Percentiles rank a stretch among this genome's conserved stretches.
These are phyloP conservation scores for Saturnispora sekii DNA, from an alignment of 805 yeast genomes.

Conservation along the genomic window DNA sequence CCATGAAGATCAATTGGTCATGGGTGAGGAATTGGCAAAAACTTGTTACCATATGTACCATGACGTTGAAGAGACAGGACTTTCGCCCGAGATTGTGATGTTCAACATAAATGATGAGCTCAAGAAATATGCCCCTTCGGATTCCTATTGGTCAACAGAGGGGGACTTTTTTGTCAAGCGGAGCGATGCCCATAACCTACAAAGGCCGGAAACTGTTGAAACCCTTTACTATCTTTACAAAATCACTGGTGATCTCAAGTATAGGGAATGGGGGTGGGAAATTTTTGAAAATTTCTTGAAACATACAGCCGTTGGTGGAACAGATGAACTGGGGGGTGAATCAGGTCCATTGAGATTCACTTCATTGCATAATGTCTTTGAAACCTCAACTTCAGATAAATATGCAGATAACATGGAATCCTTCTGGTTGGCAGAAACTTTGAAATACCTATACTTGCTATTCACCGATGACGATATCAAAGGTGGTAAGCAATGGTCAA, in stretches of 20 bases:
- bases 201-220: conserved; percentile 92
- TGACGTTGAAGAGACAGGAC: conserved; percentile 59
- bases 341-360: conserved; percentile 41
- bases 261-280: conserved; percentile 85
- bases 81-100: conserved; percentile 82
- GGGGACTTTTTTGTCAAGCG: conserved; percentile 50
- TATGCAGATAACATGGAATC: conserved; percentile 71
- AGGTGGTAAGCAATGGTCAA: conserved; percentile 27
- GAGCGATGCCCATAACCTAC: conserved; percentile 72
- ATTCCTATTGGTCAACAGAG: not conserved
- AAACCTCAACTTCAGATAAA: not conserved
- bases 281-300: conserved; percentile 63
- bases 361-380: conserved; percentile 43
- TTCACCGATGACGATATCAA: conserved; percentile 45
- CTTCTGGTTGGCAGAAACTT: conserved; percentile 90
- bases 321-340: conserved; percentile 26
- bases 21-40: conserved; percentile 67
- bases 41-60: conserved; percentile 82
- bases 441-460: conserved; percentile 72
- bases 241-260: conserved; percentile 69
- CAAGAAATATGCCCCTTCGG: conserved; percentile 30
- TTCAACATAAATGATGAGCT: conserved; percentile 39
- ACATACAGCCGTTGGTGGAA: conserved; percentile 33
- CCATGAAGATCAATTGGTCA: conserved; percentile 51
- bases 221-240: conserved; percentile 72